phyloP scores from a whole-genome alignment of 202 grass and related monocot genomes.

The Brachypodium distachyon region DNA sequence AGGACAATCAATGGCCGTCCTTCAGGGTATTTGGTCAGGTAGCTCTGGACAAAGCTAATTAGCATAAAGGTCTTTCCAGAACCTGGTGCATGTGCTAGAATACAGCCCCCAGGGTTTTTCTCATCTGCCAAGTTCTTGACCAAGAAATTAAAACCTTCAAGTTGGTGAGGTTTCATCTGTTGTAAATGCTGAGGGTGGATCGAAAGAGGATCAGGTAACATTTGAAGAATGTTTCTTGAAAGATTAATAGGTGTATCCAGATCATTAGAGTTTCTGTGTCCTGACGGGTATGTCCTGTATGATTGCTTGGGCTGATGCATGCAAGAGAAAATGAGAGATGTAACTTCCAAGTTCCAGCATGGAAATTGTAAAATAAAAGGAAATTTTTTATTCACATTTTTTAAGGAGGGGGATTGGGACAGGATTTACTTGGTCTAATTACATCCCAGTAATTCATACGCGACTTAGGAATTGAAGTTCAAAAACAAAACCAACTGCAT shows the following conservation, averaged over 20 bases:
- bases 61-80: constrained; percentile 92
- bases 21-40: constrained; percentile 53
- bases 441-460: background rate
- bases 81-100: constrained; percentile 90
- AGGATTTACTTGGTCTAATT: background rate
- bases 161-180: constrained; percentile 76
- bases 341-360: background rate
- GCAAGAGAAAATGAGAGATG: constrained; percentile 19
- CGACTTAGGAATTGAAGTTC: background rate
- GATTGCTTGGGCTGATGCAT: constrained; percentile 32
- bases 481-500: background rate
- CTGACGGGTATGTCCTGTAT: constrained; percentile 25
- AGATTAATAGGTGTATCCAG: constrained; percentile 15
- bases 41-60: constrained; percentile 83
- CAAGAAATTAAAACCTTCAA: constrained; percentile 89
- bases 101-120: constrained; percentile 63
- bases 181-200: constrained; percentile 59
- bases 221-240: constrained; percentile 8
- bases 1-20: constrained; percentile 71
- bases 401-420: background rate
- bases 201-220: constrained; percentile 18
- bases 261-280: constrained; percentile 22
- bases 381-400: background rate
- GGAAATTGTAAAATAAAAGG: constrained; percentile 12
- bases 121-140: constrained; percentile 68